Base-by-base conservation (phyloP, 2,329 filamentous ascomycete species). In the Beauveria australis region DNA sequence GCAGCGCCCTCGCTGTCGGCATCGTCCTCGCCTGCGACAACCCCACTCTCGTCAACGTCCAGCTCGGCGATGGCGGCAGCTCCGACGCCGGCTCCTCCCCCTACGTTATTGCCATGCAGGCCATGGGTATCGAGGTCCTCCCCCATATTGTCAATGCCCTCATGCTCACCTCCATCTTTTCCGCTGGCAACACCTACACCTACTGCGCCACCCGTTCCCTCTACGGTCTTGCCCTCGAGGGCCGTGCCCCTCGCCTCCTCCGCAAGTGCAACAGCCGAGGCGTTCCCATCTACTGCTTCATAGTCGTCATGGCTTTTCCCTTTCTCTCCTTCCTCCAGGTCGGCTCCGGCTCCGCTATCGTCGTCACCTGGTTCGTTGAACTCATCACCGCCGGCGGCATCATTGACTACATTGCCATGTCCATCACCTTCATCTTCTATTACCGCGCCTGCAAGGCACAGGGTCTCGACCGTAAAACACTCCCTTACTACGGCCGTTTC, bases 11-110 rank as follows among this genome's bases (percentile, higher is more conserved):
- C 1, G 80, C 79, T 30, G 81, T 89, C 26, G 86, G 86, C 19
- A 86, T 89, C 53, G 72, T 89, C 52, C 78, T 91, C 53, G 79
- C 88, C 3, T 86, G 85, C 69, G 81, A 89, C 62, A 85, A 89
- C 66, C 66, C 75, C 0, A 78, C 77, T 14, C 75, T 91, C 61
- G 74, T 22, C 6, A 82, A 81, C 1, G 81, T 86, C 62, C 73
- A 73, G 7, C 75, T 78, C 3, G 59, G 62, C 6, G 24, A 40
- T 4, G 64, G 79, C 10, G 66, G 64, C 16, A 63, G 68, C 12
- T 69, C 72, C 6, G 80, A 76, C 5, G 83, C 82, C 9, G 80
- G 80, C 12, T 81, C 82, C 0, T 86, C 83, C 30, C 84, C 84
- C 2, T 86, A 85, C 66, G 83, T 86, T 60, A 85, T 87, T 66